Percentiles rank a stretch among this genome's conserved stretches.
Evolutionary conservation across 2,329 filamentous ascomycete species (phyloP).

Genomic region (Exserohilum turcica): DNA sequence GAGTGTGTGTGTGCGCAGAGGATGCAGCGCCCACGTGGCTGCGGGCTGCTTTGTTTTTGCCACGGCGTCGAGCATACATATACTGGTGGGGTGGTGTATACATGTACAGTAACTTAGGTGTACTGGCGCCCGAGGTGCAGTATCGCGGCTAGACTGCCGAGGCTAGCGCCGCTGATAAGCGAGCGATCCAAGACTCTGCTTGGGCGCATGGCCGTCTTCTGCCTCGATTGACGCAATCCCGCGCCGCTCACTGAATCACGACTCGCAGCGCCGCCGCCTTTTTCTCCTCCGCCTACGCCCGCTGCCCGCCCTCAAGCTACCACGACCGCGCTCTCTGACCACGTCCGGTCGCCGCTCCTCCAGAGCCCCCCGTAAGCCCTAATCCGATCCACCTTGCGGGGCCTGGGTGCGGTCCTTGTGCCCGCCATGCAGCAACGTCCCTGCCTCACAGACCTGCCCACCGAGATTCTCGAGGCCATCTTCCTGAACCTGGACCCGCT

Average conservation of each 20-base stretch:
- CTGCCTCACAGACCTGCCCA: constrained; percentile 61
- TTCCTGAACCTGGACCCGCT: constrained; percentile 65
- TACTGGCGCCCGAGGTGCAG: constrained; percentile 4
- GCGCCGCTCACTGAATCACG: constrained; percentile 1
- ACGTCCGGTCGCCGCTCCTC: background rate
- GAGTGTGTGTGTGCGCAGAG: no score
- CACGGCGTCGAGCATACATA: no score
- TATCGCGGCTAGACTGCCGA: constrained; percentile 18
- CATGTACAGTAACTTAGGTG: background rate
- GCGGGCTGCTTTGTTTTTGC: background rate
- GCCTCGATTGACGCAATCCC: constrained; percentile 28
- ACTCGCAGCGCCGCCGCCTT: background rate
- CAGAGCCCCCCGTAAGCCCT: background rate
- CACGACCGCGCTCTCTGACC: background rate
- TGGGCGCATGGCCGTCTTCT: no score
- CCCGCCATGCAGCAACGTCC: constrained; percentile 19
- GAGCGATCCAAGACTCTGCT: no score
- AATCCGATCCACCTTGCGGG: background rate
- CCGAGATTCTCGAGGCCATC: constrained; percentile 84
- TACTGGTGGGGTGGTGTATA: no score
- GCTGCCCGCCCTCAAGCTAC: no score
- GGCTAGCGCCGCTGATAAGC: constrained; percentile 19
- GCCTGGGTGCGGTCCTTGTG: background rate
- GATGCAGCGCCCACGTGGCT: no score
- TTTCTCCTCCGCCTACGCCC: constrained; percentile 2